Evolutionary conservation across 2,329 filamentous ascomycete genomes (phyloP).

Genomic region (Colletotrichum lindemuthianum): DNA sequence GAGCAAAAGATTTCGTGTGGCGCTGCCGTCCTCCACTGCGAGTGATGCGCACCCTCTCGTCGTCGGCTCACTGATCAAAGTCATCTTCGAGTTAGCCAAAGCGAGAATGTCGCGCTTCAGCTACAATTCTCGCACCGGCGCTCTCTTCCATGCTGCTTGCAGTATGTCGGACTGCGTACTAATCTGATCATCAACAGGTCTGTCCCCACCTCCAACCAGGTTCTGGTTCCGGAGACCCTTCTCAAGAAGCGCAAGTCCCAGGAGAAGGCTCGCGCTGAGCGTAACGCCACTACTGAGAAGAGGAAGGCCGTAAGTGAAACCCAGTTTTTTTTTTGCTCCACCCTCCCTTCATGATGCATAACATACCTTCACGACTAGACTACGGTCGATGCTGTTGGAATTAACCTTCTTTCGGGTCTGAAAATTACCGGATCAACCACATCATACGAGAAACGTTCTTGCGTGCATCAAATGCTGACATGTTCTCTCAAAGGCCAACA

Average conservation of each 20-base stretch:
- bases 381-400: constrained; percentile 95
- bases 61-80: constrained; percentile 80
- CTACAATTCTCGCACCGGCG: constrained; percentile 94
- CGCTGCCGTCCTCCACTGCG: constrained; percentile 1
- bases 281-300: constrained; percentile 81
- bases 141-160: constrained; percentile 68
- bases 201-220: constrained; percentile 93
- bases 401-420: constrained; percentile 99
- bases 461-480: constrained; percentile 12
- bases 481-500: constrained; percentile 77
- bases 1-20: constrained; percentile 54
- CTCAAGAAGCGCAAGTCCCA: constrained; percentile 99
- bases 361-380: constrained; percentile 93
- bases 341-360: constrained; percentile 79
- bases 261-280: constrained; percentile 97
- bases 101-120: constrained; percentile 91
- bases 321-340: background rate
- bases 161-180: constrained; percentile 80
- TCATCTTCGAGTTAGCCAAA: constrained; percentile 84
- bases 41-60: constrained; percentile 32
- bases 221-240: constrained; percentile 98
- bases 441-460: constrained; percentile 36
- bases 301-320: constrained; percentile 85
- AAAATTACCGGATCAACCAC: constrained; percentile 56
- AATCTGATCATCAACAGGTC: constrained; percentile 79